Percentiles rank a stretch among this genome's conserved stretches.
These are phyloP conservation scores for Plasmopara muralis DNA, from an alignment of 352 stramenopile species.

Conservation along the genomic window DNA sequence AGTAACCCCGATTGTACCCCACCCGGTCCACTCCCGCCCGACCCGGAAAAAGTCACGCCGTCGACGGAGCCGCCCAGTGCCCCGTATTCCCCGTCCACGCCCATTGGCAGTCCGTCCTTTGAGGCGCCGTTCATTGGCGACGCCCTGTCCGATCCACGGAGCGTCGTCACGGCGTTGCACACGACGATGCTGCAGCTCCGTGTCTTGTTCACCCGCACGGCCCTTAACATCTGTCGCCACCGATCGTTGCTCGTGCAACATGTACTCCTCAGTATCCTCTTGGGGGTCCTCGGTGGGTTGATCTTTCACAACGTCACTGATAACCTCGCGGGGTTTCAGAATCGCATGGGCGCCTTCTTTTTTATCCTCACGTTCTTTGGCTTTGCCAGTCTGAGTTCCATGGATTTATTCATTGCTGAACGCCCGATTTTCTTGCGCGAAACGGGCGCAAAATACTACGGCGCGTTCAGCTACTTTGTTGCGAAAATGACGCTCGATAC, in stretches of 20 bases:
- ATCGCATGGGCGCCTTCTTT: slow-evolving; percentile 78
- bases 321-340: slow-evolving; percentile 79
- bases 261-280: slow-evolving; percentile 43
- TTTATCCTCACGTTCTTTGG: slow-evolving; percentile 85
- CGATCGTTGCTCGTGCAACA: slow-evolving; percentile 64
- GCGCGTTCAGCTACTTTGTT: slow-evolving; percentile 70
- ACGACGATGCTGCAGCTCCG: slow-evolving; percentile 49
- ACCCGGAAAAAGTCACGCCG: neutral
- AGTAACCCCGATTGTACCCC: neutral
- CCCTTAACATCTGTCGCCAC: slow-evolving; percentile 67
- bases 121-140: neutral
- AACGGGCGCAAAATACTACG: slow-evolving; percentile 73
- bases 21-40: neutral
- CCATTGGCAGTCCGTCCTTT: neutral
- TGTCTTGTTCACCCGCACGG: slow-evolving; percentile 62
- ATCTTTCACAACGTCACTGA: slow-evolving; percentile 82
- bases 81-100: neutral
- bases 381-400: slow-evolving; percentile 79
- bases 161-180: neutral
- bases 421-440: slow-evolving; percentile 72
- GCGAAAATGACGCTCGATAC: slow-evolving; percentile 70
- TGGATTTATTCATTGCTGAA: slow-evolving; percentile 78
- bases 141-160: neutral
- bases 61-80: neutral
- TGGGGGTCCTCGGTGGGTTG: slow-evolving; percentile 57